These are phyloP conservation scores for Calocera cornea DNA, from an alignment of 768 basidiomycete genomes.

Conservation along the genomic window DNA sequence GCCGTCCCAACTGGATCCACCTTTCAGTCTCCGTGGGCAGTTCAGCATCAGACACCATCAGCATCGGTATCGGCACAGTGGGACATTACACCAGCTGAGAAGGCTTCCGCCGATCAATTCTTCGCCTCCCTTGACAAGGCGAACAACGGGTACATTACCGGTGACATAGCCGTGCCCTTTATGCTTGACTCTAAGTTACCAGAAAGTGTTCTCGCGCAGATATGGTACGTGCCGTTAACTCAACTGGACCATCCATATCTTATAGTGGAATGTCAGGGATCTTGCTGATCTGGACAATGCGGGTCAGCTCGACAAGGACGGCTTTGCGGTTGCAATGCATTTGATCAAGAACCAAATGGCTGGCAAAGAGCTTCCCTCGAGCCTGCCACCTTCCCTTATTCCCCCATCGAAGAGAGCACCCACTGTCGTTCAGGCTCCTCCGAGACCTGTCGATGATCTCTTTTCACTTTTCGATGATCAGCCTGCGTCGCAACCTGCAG, in stretches of 20 bases:
- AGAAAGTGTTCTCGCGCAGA: conserved; percentile 69
- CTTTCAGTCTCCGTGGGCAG: background rate
- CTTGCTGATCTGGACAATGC: conserved; percentile 80
- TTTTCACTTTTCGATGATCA: conserved; percentile 32
- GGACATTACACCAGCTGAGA: conserved; percentile 76
- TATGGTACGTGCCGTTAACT: conserved; percentile 54
- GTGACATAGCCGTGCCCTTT: conserved; percentile 89
- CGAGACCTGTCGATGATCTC: conserved; percentile 24
- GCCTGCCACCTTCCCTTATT: conserved; percentile 58
- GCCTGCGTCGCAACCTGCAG: background rate
- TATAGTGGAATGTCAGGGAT: conserved; percentile 47
- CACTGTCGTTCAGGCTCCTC: conserved; percentile 18
- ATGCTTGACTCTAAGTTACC: conserved; percentile 80
- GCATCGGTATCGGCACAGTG: conserved; percentile 33
- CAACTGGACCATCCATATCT: background rate
- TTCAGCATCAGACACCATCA: conserved; percentile 9
- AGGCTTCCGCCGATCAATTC: conserved; percentile 57
- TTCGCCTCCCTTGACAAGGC: conserved; percentile 72
- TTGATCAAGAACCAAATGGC: conserved; percentile 76
- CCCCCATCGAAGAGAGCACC: conserved; percentile 68
- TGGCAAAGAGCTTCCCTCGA: conserved; percentile 59
- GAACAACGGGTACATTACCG: conserved; percentile 70
- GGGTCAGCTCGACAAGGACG: conserved; percentile 73
- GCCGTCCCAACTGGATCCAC: background rate
- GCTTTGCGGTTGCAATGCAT: conserved; percentile 91